Base-by-base conservation (phyloP, 148 eudicot genomes). In the Heliamphora exappendiculata region DNA sequence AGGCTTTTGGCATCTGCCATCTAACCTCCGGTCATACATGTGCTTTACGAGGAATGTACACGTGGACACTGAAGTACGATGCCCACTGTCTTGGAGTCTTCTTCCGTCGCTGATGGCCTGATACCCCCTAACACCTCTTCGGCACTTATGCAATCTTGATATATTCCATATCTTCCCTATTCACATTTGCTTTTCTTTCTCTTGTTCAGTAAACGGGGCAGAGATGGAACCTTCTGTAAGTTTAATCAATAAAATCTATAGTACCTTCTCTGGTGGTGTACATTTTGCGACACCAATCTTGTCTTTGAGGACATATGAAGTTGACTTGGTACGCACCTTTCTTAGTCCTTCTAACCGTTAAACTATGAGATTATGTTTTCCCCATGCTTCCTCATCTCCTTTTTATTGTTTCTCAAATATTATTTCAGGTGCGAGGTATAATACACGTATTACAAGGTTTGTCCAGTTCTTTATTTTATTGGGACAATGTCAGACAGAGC, bases 391-490 rank as follows among this genome's bases (percentile, higher is more conserved):
- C 54, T 19, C 10, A 39, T 67, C 26, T 24, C 17, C 17, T 5
- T 29, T 3, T 17, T 13, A 11, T 17, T 26, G 6, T 22, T 44
- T 54, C 33, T 42, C 10, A 5, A 69, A 41, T 58, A 51, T 31
- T 28, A 6, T 71, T 37, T 73, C 77, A 95, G 98, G 97, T 92
- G 53, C 89, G 82, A 78, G 94, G 92, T 60, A 83, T 92, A 57
- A 67, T 95, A 84, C 92, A 92, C 45, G 83, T 87, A 72, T 80
- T 92, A 74, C 97, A 92, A 79, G 98, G 97, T 24, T 85, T 86
- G 60, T 88, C 97, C 36, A 89, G 92, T 83, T 59, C 87, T 36
- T 28, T 89, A 17, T 92, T 95, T 70, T 60, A 70, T 50, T 95
- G 98, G 97, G 92, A 91, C 42, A 55, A 85, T 12, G 50, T 20